A percentile compares a stretch with the other conserved stretches of the same genome.
phyloP scores from a whole-genome alignment of 116 monocot species.

The Iris pallida region DNA sequence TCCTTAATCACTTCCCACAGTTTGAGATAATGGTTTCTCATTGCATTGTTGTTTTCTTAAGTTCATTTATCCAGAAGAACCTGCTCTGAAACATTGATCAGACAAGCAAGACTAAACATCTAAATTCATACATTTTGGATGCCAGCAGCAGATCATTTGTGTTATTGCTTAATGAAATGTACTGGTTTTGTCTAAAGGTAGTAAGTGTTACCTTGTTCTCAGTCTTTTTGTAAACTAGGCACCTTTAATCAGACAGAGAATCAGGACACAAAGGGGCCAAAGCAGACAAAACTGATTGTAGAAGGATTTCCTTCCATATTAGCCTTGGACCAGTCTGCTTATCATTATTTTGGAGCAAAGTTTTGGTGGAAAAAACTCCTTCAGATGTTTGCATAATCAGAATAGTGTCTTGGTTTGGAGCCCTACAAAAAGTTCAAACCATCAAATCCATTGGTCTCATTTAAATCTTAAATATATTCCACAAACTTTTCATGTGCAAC shows the following conservation, averaged over 20 bases:
- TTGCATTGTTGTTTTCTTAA: no score
- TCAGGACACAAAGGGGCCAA: slow-evolving; percentile 12
- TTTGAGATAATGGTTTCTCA: no score
- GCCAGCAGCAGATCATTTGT: not conserved
- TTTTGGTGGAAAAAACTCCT: slow-evolving; percentile 64
- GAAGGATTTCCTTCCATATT: slow-evolving; percentile 39
- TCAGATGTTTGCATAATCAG: slow-evolving; percentile 56
- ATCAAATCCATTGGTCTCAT: not conserved
- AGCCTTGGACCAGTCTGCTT: slow-evolving; percentile 43
- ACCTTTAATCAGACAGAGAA: slow-evolving; percentile 69
- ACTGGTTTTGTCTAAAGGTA: not conserved
- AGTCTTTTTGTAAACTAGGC: slow-evolving; percentile 46
- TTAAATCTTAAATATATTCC: not conserved
- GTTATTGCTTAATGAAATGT: not conserved
- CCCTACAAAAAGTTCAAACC: slow-evolving; percentile 32
- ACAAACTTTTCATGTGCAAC: not conserved
- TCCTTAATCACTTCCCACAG: no score
- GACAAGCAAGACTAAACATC: not conserved
- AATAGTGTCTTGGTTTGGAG: slow-evolving; percentile 71
- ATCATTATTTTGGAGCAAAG: slow-evolving; percentile 48
- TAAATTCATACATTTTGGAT: not conserved
- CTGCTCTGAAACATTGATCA: not conserved
- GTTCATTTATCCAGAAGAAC: not conserved
- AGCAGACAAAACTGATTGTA: slow-evolving; percentile 21
- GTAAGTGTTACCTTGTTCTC: slow-evolving; percentile 46